Evolutionary conservation across 345 rosid genomes (phyloP), one percentile per base, ranked within the genome.

Genomic region (Acer negundo): DNA sequence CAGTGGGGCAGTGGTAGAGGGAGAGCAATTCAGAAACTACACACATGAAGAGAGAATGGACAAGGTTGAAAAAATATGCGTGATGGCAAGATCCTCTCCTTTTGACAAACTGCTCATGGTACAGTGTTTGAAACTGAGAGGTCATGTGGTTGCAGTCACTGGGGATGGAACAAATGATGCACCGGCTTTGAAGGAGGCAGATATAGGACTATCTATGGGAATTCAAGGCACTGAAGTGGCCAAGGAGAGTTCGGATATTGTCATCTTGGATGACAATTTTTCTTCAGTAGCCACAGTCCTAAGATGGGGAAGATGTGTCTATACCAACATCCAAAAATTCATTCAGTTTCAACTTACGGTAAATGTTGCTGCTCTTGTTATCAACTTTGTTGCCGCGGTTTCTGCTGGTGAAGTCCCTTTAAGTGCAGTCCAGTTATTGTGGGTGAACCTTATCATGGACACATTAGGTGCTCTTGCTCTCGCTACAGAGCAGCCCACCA

Each of bases 151-250:
- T 19, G 95, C 95, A 0, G 91, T 92, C 69, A 91, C 94, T 0
- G 92, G 93, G 0, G 97, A 94, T 42, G 97, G 93, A 1, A 90
- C 91, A 0, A 91, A 94, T 55, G 96, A 94, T 76, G 97, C 98
- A 15, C 91, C 91, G 0, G 94, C 97, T 0, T 78, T 94, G 8
- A 92, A 88, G 79, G 97, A 89, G 80, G 97, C 95, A 0, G 90
- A 91, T 70, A 88, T 92, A 0, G 93, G 97, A 38, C 86, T 94
- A 0, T 91, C 97, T 0, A 94, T 90, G 94, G 96, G 96, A 35
- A 89, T 89, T 49, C 90, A 87, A 69, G 98, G 95, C 1, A 94
- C 93, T 0, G 94, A 94, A 69, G 94, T 90, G 2, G 95, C 97
- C 1, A 92, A 94, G 59, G 92, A 90, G 79, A 89, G 95, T 83